A percentile compares a stretch with the other conserved stretches of the same genome.
Conservation (phyloP, 129 eudicot species). For the Pulicaria dysenterica region DNA sequence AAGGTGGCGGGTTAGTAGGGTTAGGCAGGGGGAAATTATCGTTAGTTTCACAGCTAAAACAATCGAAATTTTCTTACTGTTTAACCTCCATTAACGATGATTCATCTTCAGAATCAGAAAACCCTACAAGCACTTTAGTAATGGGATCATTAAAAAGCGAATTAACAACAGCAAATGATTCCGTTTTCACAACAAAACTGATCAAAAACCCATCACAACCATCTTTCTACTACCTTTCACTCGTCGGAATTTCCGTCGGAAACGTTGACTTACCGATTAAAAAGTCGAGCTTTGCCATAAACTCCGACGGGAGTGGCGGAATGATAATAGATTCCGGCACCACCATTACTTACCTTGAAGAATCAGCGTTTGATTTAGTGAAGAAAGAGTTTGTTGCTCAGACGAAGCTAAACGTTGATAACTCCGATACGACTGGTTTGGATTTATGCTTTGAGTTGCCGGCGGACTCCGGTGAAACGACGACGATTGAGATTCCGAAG, state of each 20-base stretch:
- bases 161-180: not conserved
- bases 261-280: conserved; percentile 49
- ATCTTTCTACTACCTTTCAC: conserved; percentile 73
- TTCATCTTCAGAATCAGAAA: conserved; percentile 42
- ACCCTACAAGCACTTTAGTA: conserved; percentile 49
- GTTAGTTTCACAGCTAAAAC: conserved; percentile 69
- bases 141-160: conserved; percentile 53
- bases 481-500: conserved; percentile 60
- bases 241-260: conserved; percentile 79
- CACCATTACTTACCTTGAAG: conserved; percentile 68
- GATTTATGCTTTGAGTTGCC: conserved; percentile 74
- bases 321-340: conserved; percentile 89
- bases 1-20: conserved; percentile 88
- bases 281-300: conserved; percentile 48
- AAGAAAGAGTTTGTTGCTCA: conserved; percentile 54
- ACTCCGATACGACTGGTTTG: conserved; percentile 56
- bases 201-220: conserved; percentile 62
- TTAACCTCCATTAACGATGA: conserved; percentile 59
- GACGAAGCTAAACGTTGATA: conserved; percentile 56
- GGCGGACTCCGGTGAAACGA: conserved; percentile 10
- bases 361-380: conserved; percentile 49
- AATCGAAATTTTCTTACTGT: conserved; percentile 76
- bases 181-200: conserved; percentile 50
- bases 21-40: conserved; percentile 86
- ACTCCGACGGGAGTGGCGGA: conserved; percentile 70